phyloP scores from a whole-genome alignment of 495 filamentous ascomycete species.

The Penicillium manginii region DNA sequence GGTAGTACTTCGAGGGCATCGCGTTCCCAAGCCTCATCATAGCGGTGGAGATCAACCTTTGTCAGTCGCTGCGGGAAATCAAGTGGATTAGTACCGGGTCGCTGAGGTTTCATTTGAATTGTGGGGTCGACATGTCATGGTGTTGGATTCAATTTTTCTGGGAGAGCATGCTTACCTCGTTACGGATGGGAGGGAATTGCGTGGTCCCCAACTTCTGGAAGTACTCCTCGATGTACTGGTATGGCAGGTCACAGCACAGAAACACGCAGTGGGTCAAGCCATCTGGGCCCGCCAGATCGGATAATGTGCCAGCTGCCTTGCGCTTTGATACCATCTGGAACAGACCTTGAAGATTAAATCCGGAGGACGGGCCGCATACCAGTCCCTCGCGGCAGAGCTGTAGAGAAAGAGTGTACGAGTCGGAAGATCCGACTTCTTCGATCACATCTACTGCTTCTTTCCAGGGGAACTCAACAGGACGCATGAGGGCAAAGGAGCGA shows the following conservation, averaged over 20 bases:
- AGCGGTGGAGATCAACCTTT: conserved; percentile 56
- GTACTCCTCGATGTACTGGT: conserved; percentile 65
- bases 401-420: conserved; percentile 59
- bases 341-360: conserved; percentile 58
- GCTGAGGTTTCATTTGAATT: neutral
- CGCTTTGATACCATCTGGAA: conserved; percentile 54
- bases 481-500: conserved; percentile 54
- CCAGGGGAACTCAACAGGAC: conserved; percentile 62
- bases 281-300: conserved; percentile 46
- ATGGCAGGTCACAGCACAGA: conserved; percentile 64
- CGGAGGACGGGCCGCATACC: conserved; percentile 63
- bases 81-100: neutral
- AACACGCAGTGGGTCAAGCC: conserved; percentile 61
- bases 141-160: neutral
- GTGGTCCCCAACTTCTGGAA: conserved; percentile 55
- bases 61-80: conserved; percentile 39
- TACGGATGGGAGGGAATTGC: conserved; percentile 59
- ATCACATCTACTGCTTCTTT: conserved; percentile 54
- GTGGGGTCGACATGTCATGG: conserved; percentile 2
- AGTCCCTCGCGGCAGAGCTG: conserved; percentile 59
- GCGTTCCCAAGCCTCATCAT: conserved; percentile 58
- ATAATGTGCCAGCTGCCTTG: conserved; percentile 48
- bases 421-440: conserved; percentile 55
- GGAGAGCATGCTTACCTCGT: conserved; percentile 47
- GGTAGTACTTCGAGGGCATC: conserved; percentile 42